A percentile compares a stretch with the other conserved stretches of the same genome.
Conservation (phyloP, 2,329 filamentous ascomycete species). For the Ophiosphaerella herpotricha region DNA sequence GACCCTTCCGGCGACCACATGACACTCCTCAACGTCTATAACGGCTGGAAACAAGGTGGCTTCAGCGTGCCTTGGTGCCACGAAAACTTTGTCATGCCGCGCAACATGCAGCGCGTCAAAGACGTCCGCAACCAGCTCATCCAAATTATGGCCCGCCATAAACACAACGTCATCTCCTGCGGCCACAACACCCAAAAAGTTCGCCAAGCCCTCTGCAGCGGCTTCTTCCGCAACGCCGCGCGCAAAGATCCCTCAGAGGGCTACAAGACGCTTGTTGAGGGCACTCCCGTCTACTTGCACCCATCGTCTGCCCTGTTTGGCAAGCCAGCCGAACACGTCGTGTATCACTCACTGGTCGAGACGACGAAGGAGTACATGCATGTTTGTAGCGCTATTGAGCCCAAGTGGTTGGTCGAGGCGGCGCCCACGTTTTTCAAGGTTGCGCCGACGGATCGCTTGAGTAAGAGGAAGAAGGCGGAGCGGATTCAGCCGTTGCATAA, state of each 20-base stretch:
- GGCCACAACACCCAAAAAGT: slow-evolving; percentile 86
- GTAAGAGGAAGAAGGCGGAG: slow-evolving; percentile 91
- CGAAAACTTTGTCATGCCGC: slow-evolving; percentile 95
- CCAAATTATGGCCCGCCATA: slow-evolving; percentile 92
- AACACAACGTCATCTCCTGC: slow-evolving; percentile 79
- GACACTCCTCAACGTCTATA: slow-evolving; percentile 94
- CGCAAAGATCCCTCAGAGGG: slow-evolving; percentile 95
- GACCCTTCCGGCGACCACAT: slow-evolving; percentile 93
- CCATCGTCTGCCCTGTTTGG: slow-evolving; percentile 90
- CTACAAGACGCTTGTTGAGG: slow-evolving; percentile 96
- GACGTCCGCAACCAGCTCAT: slow-evolving; percentile 92
- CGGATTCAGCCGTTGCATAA: slow-evolving; percentile 95
- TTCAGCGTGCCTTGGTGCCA: slow-evolving; percentile 91
- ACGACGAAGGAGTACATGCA: slow-evolving; percentile 99
- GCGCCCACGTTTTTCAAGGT: slow-evolving; percentile 99
- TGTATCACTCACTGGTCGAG: slow-evolving; percentile 88
- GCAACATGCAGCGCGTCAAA: slow-evolving; percentile 84
- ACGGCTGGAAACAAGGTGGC: slow-evolving; percentile 87
- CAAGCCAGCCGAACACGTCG: slow-evolving; percentile 94
- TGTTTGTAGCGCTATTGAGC: slow-evolving; percentile 88
- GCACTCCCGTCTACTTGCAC: slow-evolving; percentile 93
- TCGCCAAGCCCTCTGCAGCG: slow-evolving; percentile 83
- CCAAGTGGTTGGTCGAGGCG: slow-evolving; percentile 90
- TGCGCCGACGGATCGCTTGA: slow-evolving; percentile 81
- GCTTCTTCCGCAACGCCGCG: slow-evolving; percentile 94